A percentile compares a stretch with the other conserved stretches of the same genome.
Evolutionary conservation across 1,284 basidiomycete species (phyloP).

Genomic region (Malassezia sp.): DNA sequence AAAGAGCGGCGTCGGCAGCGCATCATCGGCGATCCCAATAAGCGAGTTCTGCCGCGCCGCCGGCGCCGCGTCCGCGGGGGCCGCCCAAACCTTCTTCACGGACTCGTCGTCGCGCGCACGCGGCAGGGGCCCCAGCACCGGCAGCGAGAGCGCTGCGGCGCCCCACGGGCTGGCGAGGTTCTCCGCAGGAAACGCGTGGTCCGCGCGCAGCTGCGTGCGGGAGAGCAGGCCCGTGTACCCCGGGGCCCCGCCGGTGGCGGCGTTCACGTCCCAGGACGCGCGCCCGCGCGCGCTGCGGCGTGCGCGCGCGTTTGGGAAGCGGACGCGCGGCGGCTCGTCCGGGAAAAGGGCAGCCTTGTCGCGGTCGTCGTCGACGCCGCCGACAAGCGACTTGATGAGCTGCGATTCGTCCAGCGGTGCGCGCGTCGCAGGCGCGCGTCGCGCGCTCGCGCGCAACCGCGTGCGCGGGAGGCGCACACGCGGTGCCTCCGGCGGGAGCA

Average conservation of each 20-base stretch:
- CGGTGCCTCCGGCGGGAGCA: background rate
- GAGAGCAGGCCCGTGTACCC: background rate
- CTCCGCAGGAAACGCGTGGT: slow-evolving; percentile 3
- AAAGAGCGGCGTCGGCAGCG: slow-evolving; percentile 1
- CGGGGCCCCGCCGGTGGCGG: too few species aligned
- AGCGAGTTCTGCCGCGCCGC: slow-evolving; percentile 5
- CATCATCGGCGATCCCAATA: slow-evolving; percentile 3
- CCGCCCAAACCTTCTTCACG: slow-evolving; percentile 8
- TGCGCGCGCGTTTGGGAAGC: slow-evolving; percentile 1
- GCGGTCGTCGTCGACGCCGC: background rate
- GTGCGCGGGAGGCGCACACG: slow-evolving; percentile 3
- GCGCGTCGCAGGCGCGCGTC: background rate
- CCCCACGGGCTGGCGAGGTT: slow-evolving; percentile 3
- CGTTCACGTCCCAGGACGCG: background rate
- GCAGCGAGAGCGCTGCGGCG: slow-evolving; percentile 1
- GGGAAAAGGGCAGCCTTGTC: background rate
- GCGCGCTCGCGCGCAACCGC: background rate
- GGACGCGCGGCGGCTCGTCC: slow-evolving; percentile 5
- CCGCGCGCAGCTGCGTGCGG: background rate
- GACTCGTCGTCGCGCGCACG: background rate
- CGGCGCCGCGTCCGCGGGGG: background rate
- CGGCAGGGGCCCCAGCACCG: background rate
- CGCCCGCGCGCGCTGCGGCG: slow-evolving; percentile 2
- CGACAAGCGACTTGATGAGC: background rate
- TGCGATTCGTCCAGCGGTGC: slow-evolving; percentile 5